A percentile compares a stretch with the other conserved stretches of the same genome.
These are phyloP conservation scores for Pichia eremophila DNA, from an alignment of 805 yeast genomes.

Conservation along the genomic window DNA sequence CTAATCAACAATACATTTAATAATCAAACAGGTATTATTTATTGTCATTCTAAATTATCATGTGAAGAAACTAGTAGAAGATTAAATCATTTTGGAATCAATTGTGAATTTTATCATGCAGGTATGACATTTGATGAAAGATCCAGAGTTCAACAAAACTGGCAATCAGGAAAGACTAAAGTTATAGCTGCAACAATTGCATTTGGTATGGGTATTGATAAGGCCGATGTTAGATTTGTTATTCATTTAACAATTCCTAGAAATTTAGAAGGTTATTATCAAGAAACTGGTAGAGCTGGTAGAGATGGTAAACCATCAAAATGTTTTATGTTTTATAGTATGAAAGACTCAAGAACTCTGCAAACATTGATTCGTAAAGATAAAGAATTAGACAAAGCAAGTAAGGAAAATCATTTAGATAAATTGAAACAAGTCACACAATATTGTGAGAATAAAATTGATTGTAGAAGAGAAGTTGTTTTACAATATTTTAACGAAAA, in stretches of 20 bases:
- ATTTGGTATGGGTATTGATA: slow-evolving; percentile 98
- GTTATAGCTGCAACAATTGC: slow-evolving; percentile 96
- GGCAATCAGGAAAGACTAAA: slow-evolving; percentile 69
- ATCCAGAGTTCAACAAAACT: slow-evolving; percentile 55
- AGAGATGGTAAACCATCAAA: slow-evolving; percentile 81
- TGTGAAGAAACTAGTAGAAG: slow-evolving; percentile 75
- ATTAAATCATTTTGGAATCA: slow-evolving; percentile 51
- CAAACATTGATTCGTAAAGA: slow-evolving; percentile 75
- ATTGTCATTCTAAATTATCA: slow-evolving; percentile 82
- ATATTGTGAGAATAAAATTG: slow-evolving; percentile 84
- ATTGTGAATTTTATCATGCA: slow-evolving; percentile 78
- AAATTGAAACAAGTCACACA: slow-evolving; percentile 77
- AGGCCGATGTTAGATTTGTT: slow-evolving; percentile 89
- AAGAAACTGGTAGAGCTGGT: slow-evolving; percentile 98
- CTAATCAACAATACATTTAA: slow-evolving; percentile 42
- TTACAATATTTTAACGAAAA: slow-evolving; percentile 83
- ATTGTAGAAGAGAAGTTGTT: slow-evolving; percentile 84
- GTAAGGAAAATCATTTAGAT: slow-evolving; percentile 67
- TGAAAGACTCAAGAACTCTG: slow-evolving; percentile 68
- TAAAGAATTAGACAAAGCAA: slow-evolving; percentile 48
- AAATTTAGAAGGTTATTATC: slow-evolving; percentile 91
- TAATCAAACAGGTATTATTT: slow-evolving; percentile 74
- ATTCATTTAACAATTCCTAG: slow-evolving; percentile 83
- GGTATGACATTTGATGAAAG: slow-evolving; percentile 84
- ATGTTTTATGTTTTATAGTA: slow-evolving; percentile 75